phyloP scores from a whole-genome alignment of 345 rosid species.

The Citrus sinensis region DVS_A1.0 CM039168.1:2423501-2424000 shows the following conservation, averaged over 20 bases:
- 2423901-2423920: not conserved
- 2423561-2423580: not conserved
- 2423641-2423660: not conserved
- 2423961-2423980: not conserved
- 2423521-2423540: not conserved
- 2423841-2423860: constrained; percentile 1
- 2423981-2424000: constrained; percentile 8
- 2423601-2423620: not conserved
- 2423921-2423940: not conserved
- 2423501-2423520: not conserved
- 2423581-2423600: not conserved
- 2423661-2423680: not conserved
- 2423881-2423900: not conserved
- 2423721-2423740: not conserved
- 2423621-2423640: not conserved
- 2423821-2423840: constrained; percentile 2
- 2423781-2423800: not conserved
- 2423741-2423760: not conserved
- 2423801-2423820: not conserved
- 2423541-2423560: not conserved
- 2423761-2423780: not conserved
- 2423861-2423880: not conserved
- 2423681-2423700: not conserved
- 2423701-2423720: not conserved
- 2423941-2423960: not conserved